Evolutionary conservation across 768 basidiomycete genomes (phyloP).

Genomic region (Boletus sp.): DNA sequence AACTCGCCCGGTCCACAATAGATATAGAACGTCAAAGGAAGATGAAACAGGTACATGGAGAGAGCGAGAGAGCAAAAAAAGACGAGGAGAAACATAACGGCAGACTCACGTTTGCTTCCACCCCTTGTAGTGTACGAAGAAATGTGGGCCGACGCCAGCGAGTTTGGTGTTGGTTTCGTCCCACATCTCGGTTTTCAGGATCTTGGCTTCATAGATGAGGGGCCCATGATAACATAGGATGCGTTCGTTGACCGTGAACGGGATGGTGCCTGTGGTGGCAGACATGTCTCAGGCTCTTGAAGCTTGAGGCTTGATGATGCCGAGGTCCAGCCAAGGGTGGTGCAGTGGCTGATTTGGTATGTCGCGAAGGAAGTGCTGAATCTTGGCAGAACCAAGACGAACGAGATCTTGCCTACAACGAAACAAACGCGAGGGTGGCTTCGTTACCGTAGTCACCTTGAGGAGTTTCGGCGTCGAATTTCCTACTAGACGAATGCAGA

Average conservation of each 20-base stretch:
- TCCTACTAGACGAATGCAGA: too few relatives aligned
- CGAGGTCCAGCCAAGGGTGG: too few relatives aligned
- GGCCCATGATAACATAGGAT: conserved; percentile 95
- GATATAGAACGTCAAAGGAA: not conserved
- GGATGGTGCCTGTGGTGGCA: conserved; percentile 15
- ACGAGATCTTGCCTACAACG: too few relatives aligned
- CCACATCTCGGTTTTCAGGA: conserved; percentile 67
- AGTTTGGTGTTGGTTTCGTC: conserved; percentile 61
- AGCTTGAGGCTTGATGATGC: too few relatives aligned
- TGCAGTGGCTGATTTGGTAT: too few relatives aligned
- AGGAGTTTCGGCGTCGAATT: too few relatives aligned
- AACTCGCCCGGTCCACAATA: not conserved
- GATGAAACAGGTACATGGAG: not conserved
- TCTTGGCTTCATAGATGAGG: conserved; percentile 92
- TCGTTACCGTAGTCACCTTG: too few relatives aligned
- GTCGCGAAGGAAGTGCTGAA: too few relatives aligned
- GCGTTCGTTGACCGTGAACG: conserved; percentile 65
- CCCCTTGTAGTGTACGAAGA: conserved; percentile 97
- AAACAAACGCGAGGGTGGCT: too few relatives aligned
- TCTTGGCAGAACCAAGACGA: too few relatives aligned
- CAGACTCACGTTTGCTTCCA: conserved; percentile 92
- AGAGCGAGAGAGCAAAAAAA: not conserved
- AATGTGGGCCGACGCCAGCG: conserved; percentile 72
- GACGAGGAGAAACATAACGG: not conserved
- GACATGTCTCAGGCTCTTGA: conserved; percentile 5